Base-by-base conservation (phyloP, 305 asterid species). In the Caryopteris hybrid region DNA sequence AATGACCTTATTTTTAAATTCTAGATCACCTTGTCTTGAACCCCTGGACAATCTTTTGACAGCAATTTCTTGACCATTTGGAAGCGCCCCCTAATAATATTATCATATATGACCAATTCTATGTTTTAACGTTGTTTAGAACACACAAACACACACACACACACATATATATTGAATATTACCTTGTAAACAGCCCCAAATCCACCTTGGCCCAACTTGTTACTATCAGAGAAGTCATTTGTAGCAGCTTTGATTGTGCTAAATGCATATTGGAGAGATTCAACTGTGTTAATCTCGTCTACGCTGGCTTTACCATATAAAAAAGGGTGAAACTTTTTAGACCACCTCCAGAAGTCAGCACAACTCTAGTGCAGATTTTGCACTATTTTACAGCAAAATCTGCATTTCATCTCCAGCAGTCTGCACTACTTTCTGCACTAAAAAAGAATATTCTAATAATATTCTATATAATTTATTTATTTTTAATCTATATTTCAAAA, bases 111-210 rank as follows among this genome's bases (percentile, higher is more conserved):
- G n/a, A n/a, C n/a, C 14, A 46, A 1, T 17, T 42, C 4, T 9
- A 7, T 5, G 5, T 20, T 82, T 36, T 16, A 21, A 3, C 13
- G n/a, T n/a, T n/a, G n/a, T n/a, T n/a, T n/a, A n/a, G n/a, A n/a
- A n/a, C n/a, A n/a, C n/a, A n/a, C n/a, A n/a, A n/a, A n/a, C n/a
- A n/a, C n/a, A n/a, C n/a, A n/a, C n/a, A n/a, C n/a, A n/a, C n/a
- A n/a, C n/a, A n/a, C n/a, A n/a, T n/a, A n/a, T n/a, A 25, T 25
- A 25, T 17, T 22, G 0, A 25, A n/a, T n/a, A 6, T 25, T 72
- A 82, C 90, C 90, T 61, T 71, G 62, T 78, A 84, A 39, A 84
- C 89, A 39, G 77, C 71, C 23, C 88, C 88, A 75, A 84, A 84
- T 29, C 86, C 90, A 2, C 79, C 82, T 36, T 78, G 59, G 18